Conservation (phyloP, 164 flowering plant genomes). For the Kalanchoe fedtschenkoi region DNA sequence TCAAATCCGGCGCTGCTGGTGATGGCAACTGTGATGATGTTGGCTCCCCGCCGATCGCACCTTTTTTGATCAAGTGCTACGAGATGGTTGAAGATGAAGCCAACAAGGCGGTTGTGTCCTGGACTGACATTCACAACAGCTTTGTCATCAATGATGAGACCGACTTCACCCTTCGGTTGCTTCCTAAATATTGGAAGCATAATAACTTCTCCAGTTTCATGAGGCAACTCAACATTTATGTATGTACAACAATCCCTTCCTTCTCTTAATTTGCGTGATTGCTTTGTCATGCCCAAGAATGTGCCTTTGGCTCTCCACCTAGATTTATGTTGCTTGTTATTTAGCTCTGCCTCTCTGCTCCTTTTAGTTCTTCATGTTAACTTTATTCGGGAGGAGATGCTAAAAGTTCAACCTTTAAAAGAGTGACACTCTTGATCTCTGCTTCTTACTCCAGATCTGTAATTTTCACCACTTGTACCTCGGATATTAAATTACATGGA, state of each 20-base stretch:
- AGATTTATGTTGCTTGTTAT: too few relatives aligned
- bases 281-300: background rate
- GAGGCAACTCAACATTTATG: slow-evolving; percentile 58
- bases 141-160: slow-evolving; percentile 3
- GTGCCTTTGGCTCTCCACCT: too few relatives aligned
- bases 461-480: too few relatives aligned
- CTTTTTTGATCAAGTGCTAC: slow-evolving; percentile 7
- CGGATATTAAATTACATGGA: too few relatives aligned
- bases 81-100: slow-evolving; percentile 11
- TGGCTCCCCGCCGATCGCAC: background rate
- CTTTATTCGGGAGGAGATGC: too few relatives aligned
- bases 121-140: slow-evolving; percentile 1
- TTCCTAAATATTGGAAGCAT: slow-evolving; percentile 15
- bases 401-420: too few relatives aligned
- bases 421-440: too few relatives aligned
- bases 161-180: background rate
- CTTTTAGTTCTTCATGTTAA: too few relatives aligned
- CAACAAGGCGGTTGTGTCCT: slow-evolving; percentile 4
- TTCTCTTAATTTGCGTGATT: background rate
- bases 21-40: background rate
- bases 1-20: background rate
- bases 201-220: slow-evolving; percentile 51
- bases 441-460: too few relatives aligned
- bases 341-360: background rate
- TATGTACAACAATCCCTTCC: slow-evolving; percentile 13